phyloP scores from a whole-genome alignment of 306 rosid genomes.

The Cicer chorassanicum region DNA sequence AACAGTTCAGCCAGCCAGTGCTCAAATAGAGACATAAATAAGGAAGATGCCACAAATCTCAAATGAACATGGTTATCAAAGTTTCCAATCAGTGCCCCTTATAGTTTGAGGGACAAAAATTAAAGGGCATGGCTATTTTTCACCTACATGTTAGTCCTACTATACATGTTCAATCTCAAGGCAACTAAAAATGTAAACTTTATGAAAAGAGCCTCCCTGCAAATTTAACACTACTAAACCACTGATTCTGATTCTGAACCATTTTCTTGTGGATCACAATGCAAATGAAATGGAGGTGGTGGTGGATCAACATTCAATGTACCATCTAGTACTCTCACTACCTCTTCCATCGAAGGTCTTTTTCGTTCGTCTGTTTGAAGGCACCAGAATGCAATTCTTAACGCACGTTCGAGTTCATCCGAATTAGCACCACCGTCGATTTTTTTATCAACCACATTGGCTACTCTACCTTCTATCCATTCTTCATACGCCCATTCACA shows the following conservation, averaged over 20 bases:
- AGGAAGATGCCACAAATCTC: conserved; percentile 33
- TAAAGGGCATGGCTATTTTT: conserved; percentile 34
- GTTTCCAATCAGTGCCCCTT: conserved; percentile 38
- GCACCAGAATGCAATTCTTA: conserved; percentile 87
- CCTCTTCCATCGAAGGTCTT: conserved; percentile 80
- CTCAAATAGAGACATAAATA: not conserved
- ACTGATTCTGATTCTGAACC: conserved; percentile 44
- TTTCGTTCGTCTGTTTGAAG: conserved; percentile 62
- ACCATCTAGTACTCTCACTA: conserved; percentile 80
- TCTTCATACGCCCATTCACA: conserved; percentile 66
- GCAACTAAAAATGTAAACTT: conserved; percentile 17
- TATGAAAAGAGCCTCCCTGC: conserved; percentile 20
- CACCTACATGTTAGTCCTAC: conserved; percentile 65
- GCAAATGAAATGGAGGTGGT: conserved; percentile 61
- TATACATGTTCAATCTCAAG: conserved; percentile 52
- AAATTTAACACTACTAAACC: conserved; percentile 41
- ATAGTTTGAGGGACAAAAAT: not conserved
- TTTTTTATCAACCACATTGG: conserved; percentile 62
- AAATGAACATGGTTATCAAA: conserved; percentile 36
- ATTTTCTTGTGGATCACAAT: conserved; percentile 44
- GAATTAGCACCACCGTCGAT: conserved; percentile 48
- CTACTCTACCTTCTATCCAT: conserved; percentile 61
- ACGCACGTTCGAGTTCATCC: conserved; percentile 63
- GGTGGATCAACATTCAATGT: conserved; percentile 72
- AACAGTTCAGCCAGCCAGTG: too few relatives aligned